A percentile compares a stretch with the other conserved stretches of the same genome.
These are phyloP conservation scores for Penicillium roqueforti DNA, from an alignment of 495 filamentous ascomycete species.

Conservation along the genomic window DNA sequence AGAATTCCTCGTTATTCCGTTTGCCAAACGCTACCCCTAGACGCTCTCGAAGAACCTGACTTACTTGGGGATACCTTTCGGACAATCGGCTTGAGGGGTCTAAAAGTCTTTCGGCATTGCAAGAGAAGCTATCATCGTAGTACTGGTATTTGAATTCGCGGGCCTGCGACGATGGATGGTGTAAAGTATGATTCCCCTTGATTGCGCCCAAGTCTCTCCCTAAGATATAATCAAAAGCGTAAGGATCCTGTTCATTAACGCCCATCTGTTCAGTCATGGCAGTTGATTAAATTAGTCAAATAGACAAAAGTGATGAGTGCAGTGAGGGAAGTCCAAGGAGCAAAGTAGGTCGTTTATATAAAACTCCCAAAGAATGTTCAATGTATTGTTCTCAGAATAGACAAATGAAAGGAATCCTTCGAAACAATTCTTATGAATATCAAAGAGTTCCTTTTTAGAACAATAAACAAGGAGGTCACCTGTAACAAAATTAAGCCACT, in stretches of 20 bases:
- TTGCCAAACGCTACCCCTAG: conserved; percentile 6
- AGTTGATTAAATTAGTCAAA: not conserved
- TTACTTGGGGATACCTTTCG: conserved; percentile 12
- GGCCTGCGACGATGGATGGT: no score
- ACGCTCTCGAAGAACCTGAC: conserved; percentile 6
- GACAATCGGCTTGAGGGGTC: conserved; percentile 4
- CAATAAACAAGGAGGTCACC: not conserved
- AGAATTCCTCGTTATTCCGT: conserved; percentile 10
- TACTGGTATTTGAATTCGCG: no score
- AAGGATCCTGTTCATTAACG: not conserved
- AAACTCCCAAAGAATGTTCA: no score
- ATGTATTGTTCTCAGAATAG: not conserved
- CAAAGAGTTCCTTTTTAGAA: not conserved
- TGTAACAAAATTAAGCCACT: not conserved
- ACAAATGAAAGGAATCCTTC: not conserved
- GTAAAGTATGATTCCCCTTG: not conserved
- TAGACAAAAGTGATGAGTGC: not conserved
- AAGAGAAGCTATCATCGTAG: not conserved
- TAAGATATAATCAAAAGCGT: not conserved
- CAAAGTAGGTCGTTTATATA: not conserved
- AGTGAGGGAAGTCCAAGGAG: not conserved
- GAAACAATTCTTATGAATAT: not conserved
- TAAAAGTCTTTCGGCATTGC: not conserved
- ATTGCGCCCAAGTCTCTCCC: not conserved
- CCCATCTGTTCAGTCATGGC: not conserved